A percentile compares a stretch with the other conserved stretches of the same genome.
Evolutionary conservation across 768 basidiomycete genomes (phyloP).

Genomic region (Leccinum olivaceopallidum): DNA sequence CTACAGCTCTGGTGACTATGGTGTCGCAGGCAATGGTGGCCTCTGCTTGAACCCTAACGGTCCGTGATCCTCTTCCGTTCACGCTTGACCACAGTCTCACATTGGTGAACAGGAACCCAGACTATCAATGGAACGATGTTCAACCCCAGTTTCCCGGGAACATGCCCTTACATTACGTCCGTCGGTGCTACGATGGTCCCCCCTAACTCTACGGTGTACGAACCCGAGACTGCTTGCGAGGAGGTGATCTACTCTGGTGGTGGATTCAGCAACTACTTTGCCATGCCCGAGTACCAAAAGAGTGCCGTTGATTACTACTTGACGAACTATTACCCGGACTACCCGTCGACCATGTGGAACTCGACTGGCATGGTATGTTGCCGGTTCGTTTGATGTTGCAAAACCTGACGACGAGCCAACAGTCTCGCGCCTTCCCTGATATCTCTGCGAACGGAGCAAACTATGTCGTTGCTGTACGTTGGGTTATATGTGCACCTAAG

Average conservation of each 20-base stretch:
- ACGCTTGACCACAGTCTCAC: background rate
- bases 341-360: conserved; percentile 27
- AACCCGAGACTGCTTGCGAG: conserved; percentile 32
- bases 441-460: conserved; percentile 39
- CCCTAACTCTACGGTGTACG: conserved; percentile 30
- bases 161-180: conserved; percentile 46
- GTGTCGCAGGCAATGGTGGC: conserved; percentile 39
- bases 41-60: conserved; percentile 36
- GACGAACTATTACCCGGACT: conserved; percentile 29
- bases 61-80: background rate
- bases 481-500: background rate
- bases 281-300: conserved; percentile 42
- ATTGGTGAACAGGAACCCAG: conserved; percentile 32
- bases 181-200: conserved; percentile 51
- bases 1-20: conserved; percentile 46
- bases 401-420: conserved; percentile 35
- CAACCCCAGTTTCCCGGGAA: conserved; percentile 44
- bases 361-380: conserved; percentile 23
- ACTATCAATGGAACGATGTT: conserved; percentile 32
- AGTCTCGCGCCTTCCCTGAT: conserved; percentile 40
- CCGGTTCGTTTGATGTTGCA: conserved; percentile 19
- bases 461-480: conserved; percentile 23
- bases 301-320: conserved; percentile 34
- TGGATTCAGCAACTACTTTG: conserved; percentile 44
- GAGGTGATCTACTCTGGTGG: conserved; percentile 31